phyloP scores from a whole-genome alignment of 2,329 filamentous ascomycete genomes.

The Onygenales sp. region DNA sequence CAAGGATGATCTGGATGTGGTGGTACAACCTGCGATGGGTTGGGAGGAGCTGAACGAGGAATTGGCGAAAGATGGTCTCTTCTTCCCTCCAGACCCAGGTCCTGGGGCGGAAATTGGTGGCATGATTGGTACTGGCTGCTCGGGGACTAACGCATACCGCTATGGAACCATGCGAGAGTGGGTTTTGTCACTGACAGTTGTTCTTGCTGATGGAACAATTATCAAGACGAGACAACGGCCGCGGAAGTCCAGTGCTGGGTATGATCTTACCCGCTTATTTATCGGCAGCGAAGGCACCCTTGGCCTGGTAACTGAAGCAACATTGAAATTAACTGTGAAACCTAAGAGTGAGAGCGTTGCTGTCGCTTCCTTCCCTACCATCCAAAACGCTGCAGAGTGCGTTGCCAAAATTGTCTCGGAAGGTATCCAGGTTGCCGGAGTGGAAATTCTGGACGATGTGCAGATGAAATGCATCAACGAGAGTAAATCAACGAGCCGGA shows the following conservation, averaged over 20 bases:
- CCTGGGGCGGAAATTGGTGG: conserved; percentile 89
- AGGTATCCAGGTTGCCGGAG: conserved; percentile 78
- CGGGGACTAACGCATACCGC: conserved; percentile 79
- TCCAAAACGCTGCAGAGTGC: conserved; percentile 67
- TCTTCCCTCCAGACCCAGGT: conserved; percentile 87
- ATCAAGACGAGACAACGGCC: conserved; percentile 84
- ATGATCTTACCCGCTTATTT: conserved; percentile 82
- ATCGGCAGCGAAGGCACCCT: conserved; percentile 88
- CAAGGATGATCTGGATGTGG: conserved; percentile 65
- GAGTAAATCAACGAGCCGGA: conserved; percentile 35
- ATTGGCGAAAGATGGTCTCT: conserved; percentile 62
- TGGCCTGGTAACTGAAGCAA: conserved; percentile 83
- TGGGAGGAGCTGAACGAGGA: conserved; percentile 82
- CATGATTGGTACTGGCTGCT: conserved; percentile 43
- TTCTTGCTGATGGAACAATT: conserved; percentile 80
- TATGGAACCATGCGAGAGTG: conserved; percentile 95
- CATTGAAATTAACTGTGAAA: conserved; percentile 73
- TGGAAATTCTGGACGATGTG: conserved; percentile 85
- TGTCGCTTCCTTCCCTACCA: conserved; percentile 54
- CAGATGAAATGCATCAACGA: conserved; percentile 68
- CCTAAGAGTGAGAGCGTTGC: conserved; percentile 74
- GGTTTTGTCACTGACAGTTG: conserved; percentile 79
- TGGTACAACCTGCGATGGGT: conserved; percentile 71
- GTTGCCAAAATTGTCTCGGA: conserved; percentile 70
- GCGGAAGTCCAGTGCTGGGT: conserved; percentile 82